phyloP scores from a whole-genome alignment of 768 basidiomycete species.

The Xerocomellus intermedius region DNA sequence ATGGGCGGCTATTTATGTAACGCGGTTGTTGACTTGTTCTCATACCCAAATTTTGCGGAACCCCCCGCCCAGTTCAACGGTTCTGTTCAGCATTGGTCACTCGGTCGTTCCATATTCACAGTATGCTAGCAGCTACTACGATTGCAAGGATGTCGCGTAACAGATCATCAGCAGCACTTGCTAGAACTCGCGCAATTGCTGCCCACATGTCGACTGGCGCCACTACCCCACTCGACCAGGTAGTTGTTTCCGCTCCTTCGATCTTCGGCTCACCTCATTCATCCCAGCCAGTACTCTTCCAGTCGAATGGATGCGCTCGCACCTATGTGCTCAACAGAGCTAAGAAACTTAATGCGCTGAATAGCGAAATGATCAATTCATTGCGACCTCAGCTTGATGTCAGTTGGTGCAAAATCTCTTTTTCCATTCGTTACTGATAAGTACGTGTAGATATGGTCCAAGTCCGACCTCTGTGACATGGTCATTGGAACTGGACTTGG shows the following conservation, averaged over 20 bases:
- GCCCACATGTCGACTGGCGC: conserved; percentile 35
- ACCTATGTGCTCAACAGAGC: conserved; percentile 81
- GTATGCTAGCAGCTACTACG: conserved; percentile 27
- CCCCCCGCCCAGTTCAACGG: background rate
- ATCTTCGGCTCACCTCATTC: conserved; percentile 14
- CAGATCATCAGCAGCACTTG: conserved; percentile 24
- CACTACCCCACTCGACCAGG: conserved; percentile 23
- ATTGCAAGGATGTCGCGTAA: conserved; percentile 32
- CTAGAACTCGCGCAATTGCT: conserved; percentile 32
- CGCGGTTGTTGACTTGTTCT: background rate
- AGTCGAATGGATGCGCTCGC: conserved; percentile 61
- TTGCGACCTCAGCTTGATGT: conserved; percentile 79
- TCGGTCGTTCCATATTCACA: conserved; percentile 2
- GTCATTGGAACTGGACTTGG: conserved; percentile 72
- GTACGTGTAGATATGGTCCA: conserved; percentile 63
- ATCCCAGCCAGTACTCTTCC: conserved; percentile 58
- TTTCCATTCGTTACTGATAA: conserved; percentile 6
- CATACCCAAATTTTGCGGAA: conserved; percentile 11
- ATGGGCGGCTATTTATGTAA: conserved; percentile 14
- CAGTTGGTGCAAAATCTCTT: conserved; percentile 15
- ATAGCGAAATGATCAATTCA: conserved; percentile 70
- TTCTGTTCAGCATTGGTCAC: background rate
- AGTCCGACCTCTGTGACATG: conserved; percentile 65
- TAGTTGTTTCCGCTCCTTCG: background rate
- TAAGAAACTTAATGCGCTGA: conserved; percentile 77